phyloP scores from a whole-genome alignment of 2,329 filamentous ascomycete genomes.

The Diaporthe helianthi region DNA sequence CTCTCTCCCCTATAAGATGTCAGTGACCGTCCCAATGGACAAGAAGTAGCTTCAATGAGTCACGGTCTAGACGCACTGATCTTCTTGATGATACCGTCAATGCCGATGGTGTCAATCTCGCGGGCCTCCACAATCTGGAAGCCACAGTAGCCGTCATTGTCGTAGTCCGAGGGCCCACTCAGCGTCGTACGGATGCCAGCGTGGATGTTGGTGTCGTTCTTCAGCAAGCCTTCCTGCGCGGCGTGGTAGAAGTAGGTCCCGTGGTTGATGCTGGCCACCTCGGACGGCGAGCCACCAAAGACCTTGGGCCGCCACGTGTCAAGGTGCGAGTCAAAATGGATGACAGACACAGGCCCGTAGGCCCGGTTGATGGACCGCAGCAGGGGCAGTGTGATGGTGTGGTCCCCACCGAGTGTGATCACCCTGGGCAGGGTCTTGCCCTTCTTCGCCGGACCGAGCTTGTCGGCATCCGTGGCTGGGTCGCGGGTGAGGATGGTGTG shows the following conservation, averaged over 20 bases:
- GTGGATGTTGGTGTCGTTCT: slow-evolving; percentile 86
- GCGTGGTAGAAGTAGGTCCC: slow-evolving; percentile 91
- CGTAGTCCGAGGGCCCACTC: slow-evolving; percentile 79
- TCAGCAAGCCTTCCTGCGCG: slow-evolving; percentile 75
- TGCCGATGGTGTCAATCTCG: slow-evolving; percentile 59
- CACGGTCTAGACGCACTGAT: slow-evolving; percentile 55
- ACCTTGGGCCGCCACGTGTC: slow-evolving; percentile 82
- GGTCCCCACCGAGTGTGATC: slow-evolving; percentile 76
- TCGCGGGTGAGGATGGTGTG: slow-evolving; percentile 74
- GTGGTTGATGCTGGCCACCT: slow-evolving; percentile 81
- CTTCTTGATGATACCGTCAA: slow-evolving; percentile 77
- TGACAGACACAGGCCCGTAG: slow-evolving; percentile 66
- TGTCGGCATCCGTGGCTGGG: slow-evolving; percentile 72
- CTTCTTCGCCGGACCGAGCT: slow-evolving; percentile 71
- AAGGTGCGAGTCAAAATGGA: slow-evolving; percentile 69
- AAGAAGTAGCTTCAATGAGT: background rate
- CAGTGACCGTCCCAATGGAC: background rate
- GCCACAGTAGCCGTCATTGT: slow-evolving; percentile 84
- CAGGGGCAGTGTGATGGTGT: slow-evolving; percentile 67
- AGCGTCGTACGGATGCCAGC: slow-evolving; percentile 86
- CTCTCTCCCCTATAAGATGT: slow-evolving; percentile 56
- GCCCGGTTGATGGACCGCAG: slow-evolving; percentile 66
- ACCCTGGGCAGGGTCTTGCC: slow-evolving; percentile 80
- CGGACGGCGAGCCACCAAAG: slow-evolving; percentile 80
- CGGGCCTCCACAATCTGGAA: slow-evolving; percentile 82